These are phyloP conservation scores for Solanum chilense DNA, from an alignment of 257 asterid species.

Conservation along the genomic window DNA sequence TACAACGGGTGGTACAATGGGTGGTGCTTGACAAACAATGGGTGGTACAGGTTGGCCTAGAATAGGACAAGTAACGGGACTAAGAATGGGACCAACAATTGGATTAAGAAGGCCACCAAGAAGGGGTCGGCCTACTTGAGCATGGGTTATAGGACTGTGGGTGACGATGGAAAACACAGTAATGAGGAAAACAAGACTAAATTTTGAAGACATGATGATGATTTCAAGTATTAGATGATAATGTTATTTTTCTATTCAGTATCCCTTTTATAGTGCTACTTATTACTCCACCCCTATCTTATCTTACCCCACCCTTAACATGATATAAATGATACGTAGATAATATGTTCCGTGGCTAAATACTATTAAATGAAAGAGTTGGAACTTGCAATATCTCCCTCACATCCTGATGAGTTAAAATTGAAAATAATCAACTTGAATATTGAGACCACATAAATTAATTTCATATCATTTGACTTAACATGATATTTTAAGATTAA, in stretches of 20 bases:
- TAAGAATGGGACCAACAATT: no score
- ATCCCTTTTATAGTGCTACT: neutral
- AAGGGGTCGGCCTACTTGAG: neutral
- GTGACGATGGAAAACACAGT: neutral
- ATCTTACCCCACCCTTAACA: neutral
- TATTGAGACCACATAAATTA: neutral
- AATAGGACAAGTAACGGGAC: no score
- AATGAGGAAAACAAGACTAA: neutral
- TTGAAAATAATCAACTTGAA: neutral
- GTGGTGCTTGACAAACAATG: no score
- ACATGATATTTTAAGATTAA: no score
- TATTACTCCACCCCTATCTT: neutral
- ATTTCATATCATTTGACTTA: no score
- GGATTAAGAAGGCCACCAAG: no score
- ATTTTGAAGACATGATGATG: neutral
- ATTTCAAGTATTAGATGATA: neutral
- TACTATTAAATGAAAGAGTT: neutral
- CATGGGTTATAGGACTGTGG: neutral
- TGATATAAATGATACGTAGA: neutral
- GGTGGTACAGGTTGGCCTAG: no score
- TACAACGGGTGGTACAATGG: no score
- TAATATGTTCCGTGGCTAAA: neutral
- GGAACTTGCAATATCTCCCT: neutral
- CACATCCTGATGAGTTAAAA: neutral
- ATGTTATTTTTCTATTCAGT: neutral